Conservation (phyloP, 768 basidiomycete genomes). For the Tricholoma bakamatsutake region DNA sequence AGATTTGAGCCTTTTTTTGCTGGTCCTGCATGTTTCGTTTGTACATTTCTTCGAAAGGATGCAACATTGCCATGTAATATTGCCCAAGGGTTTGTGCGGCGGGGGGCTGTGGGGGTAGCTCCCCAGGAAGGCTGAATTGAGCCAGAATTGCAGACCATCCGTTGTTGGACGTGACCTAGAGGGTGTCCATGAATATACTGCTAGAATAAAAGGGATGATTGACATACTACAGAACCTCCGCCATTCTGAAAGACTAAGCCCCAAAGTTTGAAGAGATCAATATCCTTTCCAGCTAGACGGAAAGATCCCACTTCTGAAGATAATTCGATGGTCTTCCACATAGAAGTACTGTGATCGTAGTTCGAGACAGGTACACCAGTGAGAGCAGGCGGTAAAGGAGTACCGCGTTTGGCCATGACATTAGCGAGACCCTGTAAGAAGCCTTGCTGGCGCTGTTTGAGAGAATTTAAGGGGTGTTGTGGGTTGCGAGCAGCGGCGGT, state of each 20-base stretch:
- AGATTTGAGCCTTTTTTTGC: conserved; percentile 47
- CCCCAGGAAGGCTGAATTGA: conserved; percentile 59
- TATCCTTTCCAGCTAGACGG: conserved; percentile 65
- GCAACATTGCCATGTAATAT: conserved; percentile 57
- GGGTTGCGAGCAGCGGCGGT: conserved; percentile 32
- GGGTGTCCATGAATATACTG: conserved; percentile 9
- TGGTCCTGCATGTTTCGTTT: conserved; percentile 56
- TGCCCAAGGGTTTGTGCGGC: conserved; percentile 48
- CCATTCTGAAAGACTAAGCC: conserved; percentile 53
- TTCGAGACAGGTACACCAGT: conserved; percentile 52
- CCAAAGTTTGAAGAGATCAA: conserved; percentile 76
- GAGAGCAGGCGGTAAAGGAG: conserved; percentile 71
- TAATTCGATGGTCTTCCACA: conserved; percentile 62
- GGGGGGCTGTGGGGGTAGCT: conserved; percentile 36
- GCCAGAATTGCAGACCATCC: conserved; percentile 50
- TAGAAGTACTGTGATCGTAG: conserved; percentile 59
- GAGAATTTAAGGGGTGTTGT: conserved; percentile 25
- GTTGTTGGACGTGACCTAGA: conserved; percentile 45
- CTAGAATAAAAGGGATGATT: conserved; percentile 6
- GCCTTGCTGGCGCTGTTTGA: conserved; percentile 50
- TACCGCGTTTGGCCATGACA: conserved; percentile 49
- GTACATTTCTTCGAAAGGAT: conserved; percentile 70
- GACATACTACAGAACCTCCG: conserved; percentile 54
- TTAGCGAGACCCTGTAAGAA: conserved; percentile 59
- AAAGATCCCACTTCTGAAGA: conserved; percentile 58